Base-by-base conservation (phyloP, 2,329 filamentous ascomycete species). In the Phyllosticta capitalensis region DNA sequence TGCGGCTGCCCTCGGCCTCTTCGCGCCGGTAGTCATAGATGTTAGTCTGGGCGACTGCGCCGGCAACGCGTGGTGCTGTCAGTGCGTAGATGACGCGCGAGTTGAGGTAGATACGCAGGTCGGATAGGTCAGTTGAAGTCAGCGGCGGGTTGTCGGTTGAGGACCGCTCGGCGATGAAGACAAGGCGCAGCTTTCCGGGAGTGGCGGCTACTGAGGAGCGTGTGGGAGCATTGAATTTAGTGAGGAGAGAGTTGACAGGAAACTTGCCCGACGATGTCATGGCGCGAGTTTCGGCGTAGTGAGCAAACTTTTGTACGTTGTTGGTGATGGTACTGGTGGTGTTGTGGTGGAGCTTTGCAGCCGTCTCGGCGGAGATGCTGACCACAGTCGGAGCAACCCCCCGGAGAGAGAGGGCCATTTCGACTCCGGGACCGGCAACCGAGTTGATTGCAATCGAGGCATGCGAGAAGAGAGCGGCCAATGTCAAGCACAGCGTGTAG, bases 371-470 rank as follows among this genome's bases (percentile, higher is more conserved):
- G 2, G 88, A 89, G 7, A 89, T 84, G 50, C 95, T 84, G 58
- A 96, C 78, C 61, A 96, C 81, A 4, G 92, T 96, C 1, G 92
- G 92, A 0, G 88, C 83, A 48, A 95, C 78, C 53, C 85, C 85
- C 61, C 85, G 82, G 21, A 88, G 88, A 21, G 90, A 90, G 21
- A 91, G 75, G 19, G 79, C 77, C 45, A 97, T 80, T 68, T 94
- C 85, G 12, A 88, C 79, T 10, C 83, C 83, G 38, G 83, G 81
- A 6, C 88, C 88, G 17, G 91, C 88, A 24, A 95, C 91, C 0
- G 91, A 94, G 74, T 90, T 97, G 67, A 99, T 81, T 24, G 91
- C 90, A 20, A 99, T 76, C 0, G 90, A 94, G 19, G 90, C 81
- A 70, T 95, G 94, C 21, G 85, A 87, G 74, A 86, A 95, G 9